phyloP scores from a whole-genome alignment of 2,329 filamentous ascomycete genomes.

The Blumeria graminis region DNA sequence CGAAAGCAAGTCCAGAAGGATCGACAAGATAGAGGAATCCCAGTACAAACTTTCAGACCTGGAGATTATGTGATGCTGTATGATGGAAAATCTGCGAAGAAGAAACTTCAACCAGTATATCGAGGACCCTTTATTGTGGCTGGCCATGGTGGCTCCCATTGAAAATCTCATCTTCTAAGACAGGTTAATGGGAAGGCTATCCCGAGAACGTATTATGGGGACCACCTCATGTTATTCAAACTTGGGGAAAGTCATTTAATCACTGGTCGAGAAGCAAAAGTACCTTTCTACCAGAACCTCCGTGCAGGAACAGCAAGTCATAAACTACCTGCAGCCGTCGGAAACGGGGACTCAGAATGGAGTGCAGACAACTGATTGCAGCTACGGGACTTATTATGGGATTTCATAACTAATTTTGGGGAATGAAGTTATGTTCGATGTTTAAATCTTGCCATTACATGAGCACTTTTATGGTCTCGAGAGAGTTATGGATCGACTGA shows the following conservation, averaged over 20 bases:
- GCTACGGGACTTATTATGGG: background rate
- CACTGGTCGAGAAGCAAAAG: background rate
- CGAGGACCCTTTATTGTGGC: background rate
- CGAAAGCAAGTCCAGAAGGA: no score
- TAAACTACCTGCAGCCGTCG: background rate
- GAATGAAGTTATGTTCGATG: background rate
- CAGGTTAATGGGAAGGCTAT: constrained; percentile 1
- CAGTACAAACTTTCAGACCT: no score
- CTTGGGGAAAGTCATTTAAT: background rate
- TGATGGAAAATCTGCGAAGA: constrained; percentile 1
- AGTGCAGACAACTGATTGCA: background rate
- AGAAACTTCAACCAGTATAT: background rate
- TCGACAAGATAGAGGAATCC: no score
- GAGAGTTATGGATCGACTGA: background rate
- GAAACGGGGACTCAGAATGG: background rate
- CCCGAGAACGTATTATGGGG: background rate
- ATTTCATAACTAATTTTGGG: background rate
- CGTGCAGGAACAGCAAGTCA: background rate
- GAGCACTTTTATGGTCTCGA: background rate
- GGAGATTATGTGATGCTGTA: background rate
- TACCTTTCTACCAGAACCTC: background rate
- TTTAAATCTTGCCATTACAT: background rate
- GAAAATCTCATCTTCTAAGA: background rate
- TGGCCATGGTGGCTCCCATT: background rate
- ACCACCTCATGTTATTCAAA: background rate